Conservation (phyloP, 2,329 filamentous ascomycete species). For the Penicillium sp. region DNA sequence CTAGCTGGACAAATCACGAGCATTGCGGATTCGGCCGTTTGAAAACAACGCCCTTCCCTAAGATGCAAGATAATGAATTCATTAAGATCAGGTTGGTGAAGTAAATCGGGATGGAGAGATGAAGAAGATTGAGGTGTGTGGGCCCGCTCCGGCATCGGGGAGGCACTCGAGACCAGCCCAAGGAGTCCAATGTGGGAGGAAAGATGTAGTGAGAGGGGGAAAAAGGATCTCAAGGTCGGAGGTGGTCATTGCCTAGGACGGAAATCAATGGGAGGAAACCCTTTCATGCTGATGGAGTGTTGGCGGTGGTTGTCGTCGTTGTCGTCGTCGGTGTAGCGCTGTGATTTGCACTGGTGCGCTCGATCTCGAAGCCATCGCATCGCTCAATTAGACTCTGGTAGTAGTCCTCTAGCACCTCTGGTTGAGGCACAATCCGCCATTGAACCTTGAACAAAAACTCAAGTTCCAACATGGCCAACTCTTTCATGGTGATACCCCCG, state of each 20-base stretch:
- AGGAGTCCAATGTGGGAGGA: slow-evolving; percentile 6
- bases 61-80: slow-evolving; percentile 20
- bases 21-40: slow-evolving; percentile 12
- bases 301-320: slow-evolving; percentile 3
- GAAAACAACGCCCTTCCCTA: slow-evolving; percentile 13
- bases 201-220: neutral
- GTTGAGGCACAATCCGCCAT: slow-evolving; percentile 96
- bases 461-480: slow-evolving; percentile 87
- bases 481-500: slow-evolving; percentile 85
- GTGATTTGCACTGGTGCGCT: slow-evolving; percentile 31
- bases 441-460: slow-evolving; percentile 92
- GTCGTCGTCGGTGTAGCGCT: slow-evolving; percentile 11
- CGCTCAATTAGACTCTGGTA: slow-evolving; percentile 82
- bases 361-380: slow-evolving; percentile 62
- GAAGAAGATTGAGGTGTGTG: neutral
- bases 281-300: slow-evolving; percentile 20
- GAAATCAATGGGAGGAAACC: neutral
- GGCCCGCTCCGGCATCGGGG: neutral
- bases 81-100: slow-evolving; percentile 23
- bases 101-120: neutral
- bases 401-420: slow-evolving; percentile 90
- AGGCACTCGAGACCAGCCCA: slow-evolving; percentile 28
- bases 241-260: neutral
- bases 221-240: neutral
- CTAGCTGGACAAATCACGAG: slow-evolving; percentile 17